A percentile compares a stretch with the other conserved stretches of the same genome.
Conservation (phyloP, 2,329 filamentous ascomycete genomes). For the Sporothrix phasma region DNA sequence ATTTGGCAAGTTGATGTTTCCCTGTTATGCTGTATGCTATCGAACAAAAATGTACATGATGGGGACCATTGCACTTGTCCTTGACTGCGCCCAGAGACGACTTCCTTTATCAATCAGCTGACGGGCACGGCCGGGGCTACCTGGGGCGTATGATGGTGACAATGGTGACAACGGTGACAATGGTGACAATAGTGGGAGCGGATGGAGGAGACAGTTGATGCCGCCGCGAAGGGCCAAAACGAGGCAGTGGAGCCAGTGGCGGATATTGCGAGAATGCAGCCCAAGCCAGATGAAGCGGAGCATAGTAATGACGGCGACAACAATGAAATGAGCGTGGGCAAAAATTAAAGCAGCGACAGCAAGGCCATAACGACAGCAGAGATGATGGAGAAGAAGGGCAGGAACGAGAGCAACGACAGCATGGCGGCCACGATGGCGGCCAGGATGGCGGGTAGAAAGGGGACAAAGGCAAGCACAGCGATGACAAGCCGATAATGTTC, state of each 20-base stretch:
- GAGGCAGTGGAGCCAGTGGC: not conserved
- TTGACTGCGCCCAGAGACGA: not conserved
- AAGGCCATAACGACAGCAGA: not conserved
- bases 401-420: not conserved
- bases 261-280: not conserved
- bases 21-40: not conserved
- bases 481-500: not conserved
- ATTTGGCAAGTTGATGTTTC: not conserved
- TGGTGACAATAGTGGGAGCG: no score
- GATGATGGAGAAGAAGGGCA: not conserved
- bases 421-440: not conserved
- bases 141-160: no score
- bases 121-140: not conserved
- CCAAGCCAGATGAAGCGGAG: not conserved
- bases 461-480: not conserved
- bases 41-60: not conserved
- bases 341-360: not conserved
- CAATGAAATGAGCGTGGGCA: not conserved
- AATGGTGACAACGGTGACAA: no score
- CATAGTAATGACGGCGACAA: not conserved
- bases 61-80: not conserved
- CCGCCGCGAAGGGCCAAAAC: not conserved
- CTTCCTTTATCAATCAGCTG: no score
- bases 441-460: not conserved
- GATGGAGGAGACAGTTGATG: not conserved